Conservation (phyloP, 2,329 filamentous ascomycete genomes). For the Podosphaera leucotricha region DNA sequence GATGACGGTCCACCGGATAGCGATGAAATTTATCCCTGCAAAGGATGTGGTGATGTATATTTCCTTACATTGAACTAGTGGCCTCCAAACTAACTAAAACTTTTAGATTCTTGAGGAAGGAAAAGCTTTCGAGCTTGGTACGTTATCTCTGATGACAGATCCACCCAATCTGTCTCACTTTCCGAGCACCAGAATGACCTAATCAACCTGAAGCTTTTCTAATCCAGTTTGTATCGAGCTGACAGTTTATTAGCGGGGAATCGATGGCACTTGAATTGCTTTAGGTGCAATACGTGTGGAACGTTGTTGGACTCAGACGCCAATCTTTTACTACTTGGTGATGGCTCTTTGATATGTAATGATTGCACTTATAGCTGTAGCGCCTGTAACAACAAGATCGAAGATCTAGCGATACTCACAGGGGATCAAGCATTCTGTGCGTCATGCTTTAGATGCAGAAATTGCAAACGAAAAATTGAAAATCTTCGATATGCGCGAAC, state of each 20-base stretch:
- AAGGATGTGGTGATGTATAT: constrained; percentile 73
- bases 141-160: constrained; percentile 13
- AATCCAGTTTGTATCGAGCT: constrained; percentile 5
- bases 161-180: no score
- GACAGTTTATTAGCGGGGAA: constrained; percentile 45
- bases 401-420: constrained; percentile 89
- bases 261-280: constrained; percentile 97
- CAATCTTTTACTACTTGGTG: constrained; percentile 86
- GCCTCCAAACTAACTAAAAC: constrained; percentile 9
- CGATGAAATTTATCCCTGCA: constrained; percentile 73
- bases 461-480: constrained; percentile 97
- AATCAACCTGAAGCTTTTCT: neutral
- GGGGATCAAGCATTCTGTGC: constrained; percentile 96
- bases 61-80: constrained; percentile 5
- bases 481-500: constrained; percentile 94
- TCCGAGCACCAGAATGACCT: neutral
- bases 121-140: constrained; percentile 93
- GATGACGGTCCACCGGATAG: constrained; percentile 34
- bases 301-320: constrained; percentile 95
- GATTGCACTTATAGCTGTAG: constrained; percentile 98
- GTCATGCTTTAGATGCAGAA: constrained; percentile 88
- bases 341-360: constrained; percentile 96
- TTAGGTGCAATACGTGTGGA: constrained; percentile 86
- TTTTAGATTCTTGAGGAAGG: constrained; percentile 85
- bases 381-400: constrained; percentile 91